Evolutionary conservation across 164 flowering plant genomes (phyloP).

Genomic region (Tinospora cordifolia): DNA sequence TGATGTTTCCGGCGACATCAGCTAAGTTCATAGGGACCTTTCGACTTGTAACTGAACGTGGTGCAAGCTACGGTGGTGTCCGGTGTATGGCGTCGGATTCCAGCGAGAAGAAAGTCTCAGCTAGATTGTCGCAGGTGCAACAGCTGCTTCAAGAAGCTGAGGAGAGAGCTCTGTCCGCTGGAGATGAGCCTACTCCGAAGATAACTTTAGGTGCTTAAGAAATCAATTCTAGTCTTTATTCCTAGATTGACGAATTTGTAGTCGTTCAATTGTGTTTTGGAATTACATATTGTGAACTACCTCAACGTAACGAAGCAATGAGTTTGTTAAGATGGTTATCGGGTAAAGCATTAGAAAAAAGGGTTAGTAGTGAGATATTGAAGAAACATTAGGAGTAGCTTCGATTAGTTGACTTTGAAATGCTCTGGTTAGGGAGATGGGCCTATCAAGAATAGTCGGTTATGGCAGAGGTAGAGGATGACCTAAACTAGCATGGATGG

Average conservation of each 20-base stretch:
- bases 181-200: conserved; percentile 57
- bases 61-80: conserved; percentile 25
- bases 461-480: too few species aligned
- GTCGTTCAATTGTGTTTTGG: too few species aligned
- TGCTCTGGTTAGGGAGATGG: too few species aligned
- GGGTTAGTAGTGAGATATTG: too few species aligned
- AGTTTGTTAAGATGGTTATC: too few species aligned
- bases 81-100: conserved; percentile 50
- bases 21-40: conserved; percentile 1
- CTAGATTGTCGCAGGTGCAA: conserved; percentile 75
- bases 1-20: conserved; percentile 9
- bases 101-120: conserved; percentile 50
- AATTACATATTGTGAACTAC: background rate
- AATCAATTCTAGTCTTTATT: background rate
- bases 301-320: too few species aligned
- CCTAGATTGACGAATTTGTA: background rate
- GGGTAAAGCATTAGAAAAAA: too few species aligned
- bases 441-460: too few species aligned
- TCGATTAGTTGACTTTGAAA: too few species aligned
- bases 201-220: conserved; percentile 59
- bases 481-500: too few species aligned
- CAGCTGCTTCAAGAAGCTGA: conserved; percentile 73
- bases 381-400: too few species aligned
- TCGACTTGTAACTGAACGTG: conserved; percentile 11
- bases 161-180: conserved; percentile 59